Percentiles rank a stretch among this genome's conserved stretches.
These are phyloP conservation scores for Scheffersomyces lignosus DNA, from an alignment of 805 yeast species.

Conservation along the genomic window DNA sequence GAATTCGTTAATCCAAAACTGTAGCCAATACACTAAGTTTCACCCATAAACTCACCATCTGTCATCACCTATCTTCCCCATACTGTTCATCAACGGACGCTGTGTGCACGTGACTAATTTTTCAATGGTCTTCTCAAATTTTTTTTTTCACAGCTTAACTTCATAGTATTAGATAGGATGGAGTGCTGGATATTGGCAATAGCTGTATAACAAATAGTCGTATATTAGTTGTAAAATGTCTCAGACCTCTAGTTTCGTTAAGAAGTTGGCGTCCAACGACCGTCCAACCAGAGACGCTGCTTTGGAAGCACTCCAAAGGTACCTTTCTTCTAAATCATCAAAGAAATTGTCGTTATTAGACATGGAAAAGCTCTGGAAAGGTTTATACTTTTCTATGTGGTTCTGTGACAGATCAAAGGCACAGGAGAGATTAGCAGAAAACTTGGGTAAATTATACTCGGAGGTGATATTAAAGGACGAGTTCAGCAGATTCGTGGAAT, in stretches of 20 bases:
- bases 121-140: no score
- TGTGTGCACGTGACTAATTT: no score
- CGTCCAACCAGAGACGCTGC: conserved; percentile 76
- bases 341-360: conserved; percentile 51
- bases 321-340: conserved; percentile 43
- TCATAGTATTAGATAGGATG: no score
- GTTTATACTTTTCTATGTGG: conserved; percentile 96
- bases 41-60: no score
- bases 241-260: conserved; percentile 65
- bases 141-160: no score
- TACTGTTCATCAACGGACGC: no score
- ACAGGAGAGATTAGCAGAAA: conserved; percentile 80
- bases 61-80: no score
- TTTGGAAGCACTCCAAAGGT: conserved; percentile 60
- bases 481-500: conserved; percentile 55
- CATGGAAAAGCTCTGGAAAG: conserved; percentile 89
- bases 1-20: no score
- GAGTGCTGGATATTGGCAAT: no score
- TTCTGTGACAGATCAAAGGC: conserved; percentile 90
- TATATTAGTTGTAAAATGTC: no score
- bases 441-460: conserved; percentile 59
- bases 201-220: no score
- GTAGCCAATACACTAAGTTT: no score
- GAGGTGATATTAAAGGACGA: conserved; percentile 41
- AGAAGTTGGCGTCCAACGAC: conserved; percentile 81